These are phyloP conservation scores for Penicillium fuscoglaucum DNA, from an alignment of 2,329 filamentous ascomycete species.

Conservation along the genomic window DNA sequence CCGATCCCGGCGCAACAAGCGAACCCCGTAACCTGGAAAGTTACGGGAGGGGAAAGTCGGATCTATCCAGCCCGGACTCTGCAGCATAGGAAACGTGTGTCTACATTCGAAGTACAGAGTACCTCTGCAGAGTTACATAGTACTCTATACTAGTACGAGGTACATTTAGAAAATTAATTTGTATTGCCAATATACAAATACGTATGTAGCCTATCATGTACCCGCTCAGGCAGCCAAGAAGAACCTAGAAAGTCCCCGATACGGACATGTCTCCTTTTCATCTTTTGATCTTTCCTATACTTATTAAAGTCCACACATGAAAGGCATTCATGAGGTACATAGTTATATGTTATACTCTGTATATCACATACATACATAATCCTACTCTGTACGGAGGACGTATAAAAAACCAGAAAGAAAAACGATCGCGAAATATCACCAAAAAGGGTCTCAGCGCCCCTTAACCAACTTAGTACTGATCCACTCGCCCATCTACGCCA, in stretches of 20 bases:
- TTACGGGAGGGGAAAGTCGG: constrained; percentile 23
- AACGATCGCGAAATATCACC: not conserved
- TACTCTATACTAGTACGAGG: not conserved
- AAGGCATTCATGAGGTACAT: not conserved
- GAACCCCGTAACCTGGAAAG: constrained; percentile 24
- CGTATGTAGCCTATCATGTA: not conserved
- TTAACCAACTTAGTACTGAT: not conserved
- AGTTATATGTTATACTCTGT: too few species aligned
- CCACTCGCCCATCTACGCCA: not conserved
- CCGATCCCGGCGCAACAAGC: constrained; percentile 5
- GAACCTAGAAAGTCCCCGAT: not conserved
- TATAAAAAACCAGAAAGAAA: not conserved
- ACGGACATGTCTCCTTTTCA: not conserved
- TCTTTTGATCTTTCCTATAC: not conserved
- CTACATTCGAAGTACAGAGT: not conserved
- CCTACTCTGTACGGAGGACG: not conserved
- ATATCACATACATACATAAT: not conserved
- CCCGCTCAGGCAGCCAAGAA: not conserved
- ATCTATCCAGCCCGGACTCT: constrained; percentile 7
- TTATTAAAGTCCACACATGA: not conserved
- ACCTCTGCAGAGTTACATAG: not conserved
- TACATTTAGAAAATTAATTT: not conserved
- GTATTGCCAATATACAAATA: not conserved
- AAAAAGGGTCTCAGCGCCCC: not conserved
- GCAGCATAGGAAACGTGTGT: not conserved